Conservation (phyloP, 106 monocot genomes). For the Triglochin maritima region DNA sequence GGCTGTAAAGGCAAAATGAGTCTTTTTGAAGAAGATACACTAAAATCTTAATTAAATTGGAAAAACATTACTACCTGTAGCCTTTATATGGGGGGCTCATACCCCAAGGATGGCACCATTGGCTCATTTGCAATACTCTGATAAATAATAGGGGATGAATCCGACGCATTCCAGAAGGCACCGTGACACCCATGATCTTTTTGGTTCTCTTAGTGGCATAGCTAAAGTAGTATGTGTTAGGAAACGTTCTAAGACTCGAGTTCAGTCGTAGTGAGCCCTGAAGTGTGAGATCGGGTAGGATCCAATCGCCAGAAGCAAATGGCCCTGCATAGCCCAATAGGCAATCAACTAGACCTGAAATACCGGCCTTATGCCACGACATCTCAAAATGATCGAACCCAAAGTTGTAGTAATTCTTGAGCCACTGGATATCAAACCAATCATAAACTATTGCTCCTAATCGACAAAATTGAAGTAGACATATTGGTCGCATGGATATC, state of each 20-base stretch:
- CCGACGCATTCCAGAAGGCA: slow-evolving; percentile 43
- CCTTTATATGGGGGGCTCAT: slow-evolving; percentile 50
- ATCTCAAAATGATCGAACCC: slow-evolving; percentile 87
- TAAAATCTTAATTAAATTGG: background rate
- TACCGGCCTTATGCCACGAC: slow-evolving; percentile 44
- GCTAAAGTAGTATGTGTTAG: slow-evolving; percentile 79
- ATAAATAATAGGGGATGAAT: slow-evolving; percentile 64
- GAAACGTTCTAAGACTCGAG: slow-evolving; percentile 41
- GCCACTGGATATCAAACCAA: slow-evolving; percentile 56
- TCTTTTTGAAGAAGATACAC: background rate
- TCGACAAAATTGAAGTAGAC: slow-evolving; percentile 67
- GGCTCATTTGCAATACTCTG: slow-evolving; percentile 68
- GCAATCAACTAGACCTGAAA: slow-evolving; percentile 51
- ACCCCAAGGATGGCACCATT: slow-evolving; percentile 44
- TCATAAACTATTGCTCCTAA: slow-evolving; percentile 75
- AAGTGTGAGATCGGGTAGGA: slow-evolving; percentile 82
- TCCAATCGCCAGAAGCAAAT: slow-evolving; percentile 86
- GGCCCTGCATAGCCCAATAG: slow-evolving; percentile 62
- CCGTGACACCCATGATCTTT: slow-evolving; percentile 41
- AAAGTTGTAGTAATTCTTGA: slow-evolving; percentile 92
- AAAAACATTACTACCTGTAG: slow-evolving; percentile 37
- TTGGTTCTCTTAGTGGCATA: slow-evolving; percentile 73
- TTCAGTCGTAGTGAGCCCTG: slow-evolving; percentile 64
- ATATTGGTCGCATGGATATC: slow-evolving; percentile 48
- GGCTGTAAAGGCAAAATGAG: too few relatives aligned